Base-by-base conservation (phyloP, 495 filamentous ascomycete species). In the Penicillium odoratum region DNA sequence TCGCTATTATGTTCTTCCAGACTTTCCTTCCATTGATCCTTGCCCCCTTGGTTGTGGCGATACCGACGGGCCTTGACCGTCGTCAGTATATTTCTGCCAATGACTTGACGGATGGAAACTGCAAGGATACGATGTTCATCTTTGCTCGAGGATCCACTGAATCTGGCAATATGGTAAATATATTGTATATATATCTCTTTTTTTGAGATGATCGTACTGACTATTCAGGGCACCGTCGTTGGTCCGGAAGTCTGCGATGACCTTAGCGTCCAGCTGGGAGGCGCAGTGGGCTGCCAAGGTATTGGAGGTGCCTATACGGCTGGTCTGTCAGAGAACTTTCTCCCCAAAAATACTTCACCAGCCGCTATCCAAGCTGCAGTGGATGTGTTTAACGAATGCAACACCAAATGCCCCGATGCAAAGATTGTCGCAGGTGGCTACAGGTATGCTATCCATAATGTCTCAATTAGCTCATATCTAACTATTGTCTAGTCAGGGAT, bases 381-480 rank as follows among this genome's bases (percentile, higher is more conserved):
- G 21, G 60, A 54, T 36, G 61, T 74, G 15, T 70, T 70, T 38
- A 63, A 72, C 18, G 68, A 72, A 16, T 75, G 76, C 2, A 68
- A 73, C 9, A 62, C 57, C 29, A 62, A 71, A 29, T 87, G 83
- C 56, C 83, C 84, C 0, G 74, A 75, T 48, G 83, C 81, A 21
- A 78, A 81, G 56, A 77, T 87, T 48, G 73, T 84, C 25, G 67
- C 79, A 18, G 71, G 75, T 26, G 83, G 83, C 10, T 86, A 85
- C 53, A 67, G 63, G 68, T 71, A 56, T 36, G 58, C 4, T 46
- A 46, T 7, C 7, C 6, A 7, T 10, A 26, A 11, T 26, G 43
- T 0, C 0, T 8, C 43, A 10, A 26, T 56, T 67, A 68, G 18
- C n/a, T 26, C 49, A 21, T 51, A 16, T 10, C 31, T 36, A 33